Percentiles rank a stretch among this genome's conserved stretches.
phyloP scores from a whole-genome alignment of 1,284 basidiomycete genomes.

The Ganoderma resinaceum region DNA sequence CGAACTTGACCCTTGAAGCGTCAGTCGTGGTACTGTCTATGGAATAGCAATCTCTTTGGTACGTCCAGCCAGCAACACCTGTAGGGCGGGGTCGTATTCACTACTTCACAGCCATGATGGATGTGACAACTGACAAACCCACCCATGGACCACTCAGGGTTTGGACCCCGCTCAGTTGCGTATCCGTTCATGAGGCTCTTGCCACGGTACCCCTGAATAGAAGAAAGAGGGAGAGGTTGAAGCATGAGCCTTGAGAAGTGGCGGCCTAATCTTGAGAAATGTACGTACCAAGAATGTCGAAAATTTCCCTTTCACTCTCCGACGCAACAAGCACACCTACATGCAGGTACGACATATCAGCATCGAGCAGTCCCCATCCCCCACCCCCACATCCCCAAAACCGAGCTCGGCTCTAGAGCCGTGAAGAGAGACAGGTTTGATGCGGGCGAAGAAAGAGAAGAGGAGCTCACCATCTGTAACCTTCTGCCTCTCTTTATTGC shows the following conservation, averaged over 20 bases:
- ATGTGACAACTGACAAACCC: neutral
- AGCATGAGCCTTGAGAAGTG: neutral
- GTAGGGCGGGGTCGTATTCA: neutral
- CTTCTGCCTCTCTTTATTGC: conserved; percentile 71
- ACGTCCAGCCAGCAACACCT: neutral
- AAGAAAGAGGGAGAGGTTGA: neutral
- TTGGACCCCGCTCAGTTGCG: conserved; percentile 14
- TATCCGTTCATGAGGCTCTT: conserved; percentile 77
- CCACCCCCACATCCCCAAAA: neutral
- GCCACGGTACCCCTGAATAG: conserved; percentile 70
- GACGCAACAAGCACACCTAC: conserved; percentile 81
- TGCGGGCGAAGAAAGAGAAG: neutral
- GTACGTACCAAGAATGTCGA: conserved; percentile 66
- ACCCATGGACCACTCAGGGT: neutral
- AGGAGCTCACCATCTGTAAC: conserved; percentile 64
- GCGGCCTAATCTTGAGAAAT: neutral
- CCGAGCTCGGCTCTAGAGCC: neutral
- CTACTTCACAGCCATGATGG: neutral
- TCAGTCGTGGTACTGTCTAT: too few species aligned
- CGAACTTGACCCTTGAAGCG: too few species aligned
- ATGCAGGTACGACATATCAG: conserved; percentile 1
- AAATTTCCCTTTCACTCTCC: conserved; percentile 86
- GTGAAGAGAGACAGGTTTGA: neutral
- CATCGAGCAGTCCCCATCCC: neutral
- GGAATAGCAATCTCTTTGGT: neutral